Conservation (phyloP, 2,329 filamentous ascomycete genomes). For the Ploettnerulaceae sp. region DNA sequence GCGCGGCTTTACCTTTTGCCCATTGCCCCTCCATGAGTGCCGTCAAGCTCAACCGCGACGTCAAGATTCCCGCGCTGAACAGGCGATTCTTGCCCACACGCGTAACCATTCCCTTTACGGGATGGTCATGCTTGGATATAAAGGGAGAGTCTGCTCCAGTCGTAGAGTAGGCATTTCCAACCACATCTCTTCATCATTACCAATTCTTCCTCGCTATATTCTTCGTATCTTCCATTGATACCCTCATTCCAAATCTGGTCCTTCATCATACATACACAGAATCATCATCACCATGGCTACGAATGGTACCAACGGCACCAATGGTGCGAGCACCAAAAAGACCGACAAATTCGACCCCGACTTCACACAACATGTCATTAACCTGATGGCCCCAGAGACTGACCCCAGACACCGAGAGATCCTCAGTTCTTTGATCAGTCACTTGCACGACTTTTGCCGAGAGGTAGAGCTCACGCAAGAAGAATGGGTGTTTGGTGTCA, state of each 20-base stretch:
- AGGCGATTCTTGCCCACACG: neutral
- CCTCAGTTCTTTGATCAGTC: constrained; percentile 58
- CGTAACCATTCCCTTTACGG: too few species aligned
- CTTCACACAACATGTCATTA: constrained; percentile 70
- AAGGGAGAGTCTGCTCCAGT: neutral
- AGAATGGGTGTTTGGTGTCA: constrained; percentile 72
- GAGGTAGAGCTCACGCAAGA: constrained; percentile 72
- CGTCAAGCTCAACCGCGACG: too few species aligned
- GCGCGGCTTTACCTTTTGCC: too few species aligned
- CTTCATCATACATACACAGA: neutral
- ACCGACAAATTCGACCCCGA: constrained; percentile 59
- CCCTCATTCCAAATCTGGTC: neutral
- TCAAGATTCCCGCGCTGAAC: too few species aligned
- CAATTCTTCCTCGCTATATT: neutral
- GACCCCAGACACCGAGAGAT: constrained; percentile 60
- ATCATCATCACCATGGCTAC: constrained; percentile 4
- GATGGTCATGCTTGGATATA: too few species aligned
- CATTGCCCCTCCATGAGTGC: too few species aligned
- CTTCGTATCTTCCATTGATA: neutral
- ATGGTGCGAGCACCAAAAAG: constrained; percentile 4
- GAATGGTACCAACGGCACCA: constrained; percentile 9
- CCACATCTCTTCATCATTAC: neutral
- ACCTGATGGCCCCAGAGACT: constrained; percentile 67
- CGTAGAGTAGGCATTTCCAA: neutral
- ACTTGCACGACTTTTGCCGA: constrained; percentile 74